Base-by-base conservation (phyloP, 352 stramenopile genomes). In the Hyaloperonospora arabidopsidis region DNA sequence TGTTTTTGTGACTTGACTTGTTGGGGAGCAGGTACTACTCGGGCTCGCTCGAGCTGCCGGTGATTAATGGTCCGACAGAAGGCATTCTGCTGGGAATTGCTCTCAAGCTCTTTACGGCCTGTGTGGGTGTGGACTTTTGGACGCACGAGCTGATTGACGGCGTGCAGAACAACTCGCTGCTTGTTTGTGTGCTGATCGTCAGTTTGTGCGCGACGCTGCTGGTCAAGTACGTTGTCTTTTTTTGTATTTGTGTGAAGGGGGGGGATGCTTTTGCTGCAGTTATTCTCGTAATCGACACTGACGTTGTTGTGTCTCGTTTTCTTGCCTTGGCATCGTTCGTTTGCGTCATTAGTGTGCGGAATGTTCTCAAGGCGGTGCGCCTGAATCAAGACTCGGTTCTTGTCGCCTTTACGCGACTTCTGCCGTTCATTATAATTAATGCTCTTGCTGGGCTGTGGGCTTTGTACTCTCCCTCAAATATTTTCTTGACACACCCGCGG, bases 51-150 rank as follows among this genome's bases (percentile, higher is more conserved):
- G 80, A 97, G 53, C 72, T 99, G 45, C 95, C 95, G 28, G 76
- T 96, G 28, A 86, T 98, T 57, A 99, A 99, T 73, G 96, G 96
- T 15, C 96, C 96, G 1, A 97, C 78, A 12, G 96, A 99, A 68
- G 96, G 96, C 53, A 86, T 99, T 39, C 59, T 98, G 34, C 86
- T 95, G 45, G 84, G 68, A 1, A 71, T 90, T 44, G 67, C 62
- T 18, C 43, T 94, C 5, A 90, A 94, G 68, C 64, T 94, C 7
- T 66, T 87, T 49, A 94, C 84, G 15, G 75, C 81, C 0, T 36
- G 54, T 0, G 54, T 86, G 18, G 84, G 84, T 7, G 54, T 78
- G 34, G 61, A 72, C 18, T 90, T 94, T 45, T 94, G 84, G 84
- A 76, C 65, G 15, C 41, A 72, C 23, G 84, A 94, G 53, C 25